These are phyloP conservation scores for Tardiomyces depauwii DNA, from an alignment of 1,139 yeast species.

Conservation along the genomic window DNA sequence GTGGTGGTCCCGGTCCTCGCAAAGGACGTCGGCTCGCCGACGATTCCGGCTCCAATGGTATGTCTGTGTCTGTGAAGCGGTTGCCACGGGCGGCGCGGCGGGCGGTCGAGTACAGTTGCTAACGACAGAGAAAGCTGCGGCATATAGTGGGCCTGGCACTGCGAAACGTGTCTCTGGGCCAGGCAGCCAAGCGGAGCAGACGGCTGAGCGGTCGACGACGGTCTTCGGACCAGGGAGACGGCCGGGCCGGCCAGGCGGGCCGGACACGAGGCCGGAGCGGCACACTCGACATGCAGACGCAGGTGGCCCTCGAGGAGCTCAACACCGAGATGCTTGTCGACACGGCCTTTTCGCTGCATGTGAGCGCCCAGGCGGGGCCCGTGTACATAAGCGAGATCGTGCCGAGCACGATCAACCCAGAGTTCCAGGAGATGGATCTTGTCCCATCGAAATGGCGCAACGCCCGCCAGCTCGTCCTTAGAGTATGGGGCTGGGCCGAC, in stretches of 20 bases:
- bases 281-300: neutral
- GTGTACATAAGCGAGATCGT: slow-evolving; percentile 33
- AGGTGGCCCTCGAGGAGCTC: slow-evolving; percentile 15
- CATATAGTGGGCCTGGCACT: slow-evolving; percentile 14
- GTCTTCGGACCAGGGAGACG: neutral
- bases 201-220: neutral
- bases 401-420: slow-evolving; percentile 24
- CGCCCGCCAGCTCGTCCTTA: neutral
- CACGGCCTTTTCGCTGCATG: slow-evolving; percentile 29
- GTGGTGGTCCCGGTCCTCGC: slow-evolving; percentile 9
- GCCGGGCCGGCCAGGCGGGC: neutral
- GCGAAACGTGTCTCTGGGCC: slow-evolving; percentile 7
- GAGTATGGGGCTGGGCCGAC: neutral
- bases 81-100: no score
- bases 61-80: slow-evolving; percentile 1
- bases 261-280: neutral
- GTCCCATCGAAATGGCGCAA: slow-evolving; percentile 2
- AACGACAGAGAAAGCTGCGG: slow-evolving; percentile 11
- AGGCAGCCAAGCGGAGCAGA: neutral
- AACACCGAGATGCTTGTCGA: slow-evolving; percentile 24
- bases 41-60: slow-evolving; percentile 11
- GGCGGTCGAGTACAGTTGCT: no score
- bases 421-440: slow-evolving; percentile 25
- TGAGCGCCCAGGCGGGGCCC: slow-evolving; percentile 22
- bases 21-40: slow-evolving; percentile 10